Evolutionary conservation across 257 asterid species (phyloP), one percentile per base, ranked within the genome.

Genomic region (Solanum chmielewskii): DNA sequence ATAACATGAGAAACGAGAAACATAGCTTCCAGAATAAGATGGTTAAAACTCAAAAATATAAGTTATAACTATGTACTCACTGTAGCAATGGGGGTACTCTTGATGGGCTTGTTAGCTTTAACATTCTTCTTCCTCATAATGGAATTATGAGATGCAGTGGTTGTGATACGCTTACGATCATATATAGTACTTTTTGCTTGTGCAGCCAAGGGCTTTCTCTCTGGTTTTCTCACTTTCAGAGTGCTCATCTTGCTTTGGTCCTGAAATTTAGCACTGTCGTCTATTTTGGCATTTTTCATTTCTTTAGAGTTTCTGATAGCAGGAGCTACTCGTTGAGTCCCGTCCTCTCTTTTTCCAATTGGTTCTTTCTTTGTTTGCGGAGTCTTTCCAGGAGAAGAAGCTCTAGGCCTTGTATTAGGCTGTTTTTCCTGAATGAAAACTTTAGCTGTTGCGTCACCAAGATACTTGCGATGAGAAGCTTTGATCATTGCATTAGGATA

Each of bases 111-210:
- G 44, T 86, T 91, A 60, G 77, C 84, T 64, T 88, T 89, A 35
- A 85, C 86, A 69, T 80, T 90, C 94, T 80, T 49, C 85, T 90
- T 93, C 89, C 89, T 91, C 77, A 83, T 90, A 87, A 88, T 84
- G 88, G 80, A 87, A 80, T 70, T 85, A 85, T 45, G 69, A 18
- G 83, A 85, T 69, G 87, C 66, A 84, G 87, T 56, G 29, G 42
- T 80, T 80, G 85, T 47, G 41, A 80, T 47, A 9, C 15, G 45
- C 83, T 85, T 47, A 49, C 10, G 83, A 31, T 85, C 47, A 33
- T 82, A 12, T 9, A 60, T 21, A 39, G 56, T 85, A 85, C 56
- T 85, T 47, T 85, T 71, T 49, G 21, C 69, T 42, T 71, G 83
- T 45, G 83, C 31, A 69, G 20, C 33, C 33, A 44, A 78, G 33